Conservation (phyloP, 2,329 filamentous ascomycete genomes). For the Chaetomiaceae sp. region DNA sequence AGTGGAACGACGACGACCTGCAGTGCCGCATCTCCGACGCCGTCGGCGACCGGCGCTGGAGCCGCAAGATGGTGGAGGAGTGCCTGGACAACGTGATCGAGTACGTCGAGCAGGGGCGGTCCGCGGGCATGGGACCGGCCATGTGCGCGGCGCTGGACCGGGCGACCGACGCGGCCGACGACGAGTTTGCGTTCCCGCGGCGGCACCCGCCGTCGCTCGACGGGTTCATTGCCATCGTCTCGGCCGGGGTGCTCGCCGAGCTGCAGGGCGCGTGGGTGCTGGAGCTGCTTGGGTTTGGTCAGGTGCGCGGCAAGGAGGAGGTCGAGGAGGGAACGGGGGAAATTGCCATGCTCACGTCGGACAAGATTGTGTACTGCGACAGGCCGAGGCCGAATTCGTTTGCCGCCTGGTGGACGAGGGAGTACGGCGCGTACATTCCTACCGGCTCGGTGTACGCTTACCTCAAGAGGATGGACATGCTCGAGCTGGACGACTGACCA, state of each 20-base stretch:
- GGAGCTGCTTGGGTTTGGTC: conserved; percentile 24
- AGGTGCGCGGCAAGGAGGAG: conserved; percentile 13
- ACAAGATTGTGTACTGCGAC: conserved; percentile 14
- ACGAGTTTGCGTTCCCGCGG: conserved; percentile 20
- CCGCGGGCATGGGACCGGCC: conserved; percentile 16
- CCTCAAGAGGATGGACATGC: conserved; percentile 16
- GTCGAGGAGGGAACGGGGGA: neutral
- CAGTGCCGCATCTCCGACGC: conserved; percentile 10
- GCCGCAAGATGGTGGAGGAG: conserved; percentile 18
- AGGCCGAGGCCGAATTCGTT: conserved; percentile 7
- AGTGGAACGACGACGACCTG: conserved; percentile 19
- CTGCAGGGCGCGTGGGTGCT: conserved; percentile 24
- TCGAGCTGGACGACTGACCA: conserved; percentile 8
- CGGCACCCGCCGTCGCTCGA: conserved; percentile 19
- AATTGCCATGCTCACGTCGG: conserved; percentile 17
- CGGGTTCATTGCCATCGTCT: conserved; percentile 24
- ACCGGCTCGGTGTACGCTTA: conserved; percentile 10
- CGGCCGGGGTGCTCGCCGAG: conserved; percentile 21
- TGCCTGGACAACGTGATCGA: conserved; percentile 22
- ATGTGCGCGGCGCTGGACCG: conserved; percentile 23
- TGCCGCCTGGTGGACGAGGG: conserved; percentile 20
- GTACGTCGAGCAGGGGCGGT: conserved; percentile 18
- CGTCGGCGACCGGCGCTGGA: conserved; percentile 19
- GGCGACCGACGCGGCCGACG: conserved; percentile 19
- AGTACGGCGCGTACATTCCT: conserved; percentile 21